phyloP scores from a whole-genome alignment of 331 rosid genomes.

The Acacia concinna region DNA sequence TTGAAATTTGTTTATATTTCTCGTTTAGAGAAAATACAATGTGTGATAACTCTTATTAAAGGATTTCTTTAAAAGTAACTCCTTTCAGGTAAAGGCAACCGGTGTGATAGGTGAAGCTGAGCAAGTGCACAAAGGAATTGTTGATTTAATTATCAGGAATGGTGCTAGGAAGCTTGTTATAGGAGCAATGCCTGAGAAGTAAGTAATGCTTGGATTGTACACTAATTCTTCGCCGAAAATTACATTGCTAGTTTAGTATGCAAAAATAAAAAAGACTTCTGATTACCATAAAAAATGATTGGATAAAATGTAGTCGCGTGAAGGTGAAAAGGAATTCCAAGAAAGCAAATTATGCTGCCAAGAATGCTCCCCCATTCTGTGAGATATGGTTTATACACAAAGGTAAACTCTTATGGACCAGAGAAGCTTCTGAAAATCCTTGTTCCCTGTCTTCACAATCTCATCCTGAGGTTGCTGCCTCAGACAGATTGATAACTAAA shows the following conservation, averaged over 20 bases:
- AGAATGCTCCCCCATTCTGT: conserved; percentile 67
- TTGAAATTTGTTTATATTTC: conserved; percentile 6
- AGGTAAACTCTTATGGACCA: conserved; percentile 77
- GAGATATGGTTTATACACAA: conserved; percentile 83
- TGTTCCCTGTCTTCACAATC: conserved; percentile 42
- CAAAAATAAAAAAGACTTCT: background rate
- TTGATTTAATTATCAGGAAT: conserved; percentile 56
- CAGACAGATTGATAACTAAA: conserved; percentile 36
- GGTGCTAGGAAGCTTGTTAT: conserved; percentile 75
- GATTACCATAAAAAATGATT: conserved; percentile 4
- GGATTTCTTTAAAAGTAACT: conserved; percentile 18
- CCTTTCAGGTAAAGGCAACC: conserved; percentile 65
- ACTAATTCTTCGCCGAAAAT: conserved; percentile 18
- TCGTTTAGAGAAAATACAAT: background rate
- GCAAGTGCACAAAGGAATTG: conserved; percentile 73
- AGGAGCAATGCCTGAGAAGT: conserved; percentile 71
- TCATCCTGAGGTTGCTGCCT: conserved; percentile 41
- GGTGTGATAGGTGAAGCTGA: conserved; percentile 51
- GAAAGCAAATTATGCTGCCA: conserved; percentile 73
- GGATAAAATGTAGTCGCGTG: conserved; percentile 56
- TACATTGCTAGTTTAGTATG: background rate
- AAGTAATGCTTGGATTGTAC: conserved; percentile 37
- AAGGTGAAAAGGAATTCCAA: conserved; percentile 71
- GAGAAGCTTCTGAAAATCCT: conserved; percentile 64
- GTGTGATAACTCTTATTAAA: conserved; percentile 4